Conservation (phyloP, 2,329 filamentous ascomycete species). For the Diaporthe helianthi region DNA sequence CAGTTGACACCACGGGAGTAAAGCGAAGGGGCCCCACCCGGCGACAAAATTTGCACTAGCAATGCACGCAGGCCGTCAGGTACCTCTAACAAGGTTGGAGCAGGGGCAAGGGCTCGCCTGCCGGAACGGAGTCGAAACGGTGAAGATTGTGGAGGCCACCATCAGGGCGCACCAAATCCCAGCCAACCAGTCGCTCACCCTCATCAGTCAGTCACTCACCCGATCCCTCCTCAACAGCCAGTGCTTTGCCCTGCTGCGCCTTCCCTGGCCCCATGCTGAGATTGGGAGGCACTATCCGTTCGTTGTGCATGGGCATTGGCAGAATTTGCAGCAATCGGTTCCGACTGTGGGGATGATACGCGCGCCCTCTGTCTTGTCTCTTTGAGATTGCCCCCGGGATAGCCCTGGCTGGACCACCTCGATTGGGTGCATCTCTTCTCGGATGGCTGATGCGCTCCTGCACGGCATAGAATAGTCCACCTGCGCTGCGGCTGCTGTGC, state of each 20-base stretch:
- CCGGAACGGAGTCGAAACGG: conserved; percentile 27
- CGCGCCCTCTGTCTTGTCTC: not conserved
- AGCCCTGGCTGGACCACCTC: not conserved
- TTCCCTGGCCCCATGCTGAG: not conserved
- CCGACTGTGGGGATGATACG: conserved; percentile 14
- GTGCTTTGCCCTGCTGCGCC: not conserved
- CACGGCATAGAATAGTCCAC: conserved; percentile 6
- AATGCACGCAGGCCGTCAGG: conserved; percentile 3
- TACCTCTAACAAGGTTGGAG: conserved; percentile 12
- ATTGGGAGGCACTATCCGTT: not conserved
- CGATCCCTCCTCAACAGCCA: not conserved
- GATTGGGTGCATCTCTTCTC: not conserved
- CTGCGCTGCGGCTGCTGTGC: not conserved
- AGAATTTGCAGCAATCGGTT: conserved; percentile 25
- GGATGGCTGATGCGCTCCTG: not conserved
- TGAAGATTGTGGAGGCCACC: conserved; percentile 18
- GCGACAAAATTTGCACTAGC: conserved; percentile 22
- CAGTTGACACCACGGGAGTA: not conserved
- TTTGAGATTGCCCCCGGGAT: not conserved
- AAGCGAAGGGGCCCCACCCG: conserved; percentile 3
- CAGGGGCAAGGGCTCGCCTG: conserved; percentile 18
- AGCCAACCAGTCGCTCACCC: not conserved
- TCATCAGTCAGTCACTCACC: not conserved
- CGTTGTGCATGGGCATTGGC: conserved; percentile 2
- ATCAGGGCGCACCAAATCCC: conserved; percentile 3